These are phyloP conservation scores for Tetrapisispora namnaoensis DNA, from an alignment of 805 yeast species.

Conservation along the genomic window DNA sequence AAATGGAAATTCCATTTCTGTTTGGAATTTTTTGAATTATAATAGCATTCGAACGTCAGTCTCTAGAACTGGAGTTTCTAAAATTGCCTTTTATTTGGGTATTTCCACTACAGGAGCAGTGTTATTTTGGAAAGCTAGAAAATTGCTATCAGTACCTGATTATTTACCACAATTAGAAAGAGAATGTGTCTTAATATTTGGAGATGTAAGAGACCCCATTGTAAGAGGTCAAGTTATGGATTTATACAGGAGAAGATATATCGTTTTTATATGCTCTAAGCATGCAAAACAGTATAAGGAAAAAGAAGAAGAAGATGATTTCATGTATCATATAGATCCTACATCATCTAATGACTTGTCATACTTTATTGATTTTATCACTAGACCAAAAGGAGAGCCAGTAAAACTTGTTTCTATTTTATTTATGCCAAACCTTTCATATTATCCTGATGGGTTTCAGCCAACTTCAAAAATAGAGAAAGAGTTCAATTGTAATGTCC, in stretches of 20 bases:
- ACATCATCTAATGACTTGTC: conserved; percentile 15
- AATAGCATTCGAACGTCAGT: neutral
- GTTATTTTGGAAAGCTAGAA: conserved; percentile 1
- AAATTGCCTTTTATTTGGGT: neutral
- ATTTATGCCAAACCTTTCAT: conserved; percentile 27
- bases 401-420: conserved; percentile 18
- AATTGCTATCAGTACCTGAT: conserved; percentile 8
- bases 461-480: conserved; percentile 14
- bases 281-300: conserved; percentile 14
- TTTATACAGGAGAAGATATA: conserved; percentile 26
- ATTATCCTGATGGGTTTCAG: conserved; percentile 22
- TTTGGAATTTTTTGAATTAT: neutral
- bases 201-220: conserved; percentile 29
- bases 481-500: conserved; percentile 20
- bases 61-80: neutral
- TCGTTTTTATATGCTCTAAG: conserved; percentile 26
- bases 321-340: conserved; percentile 19
- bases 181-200: conserved; percentile 21
- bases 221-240: conserved; percentile 29
- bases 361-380: conserved; percentile 12
- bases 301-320: conserved; percentile 25
- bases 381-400: conserved; percentile 5
- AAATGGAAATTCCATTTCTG: neutral
- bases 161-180: conserved; percentile 12
- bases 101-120: neutral